Evolutionary conservation across 768 basidiomycete species (phyloP).

Genomic region (Suillus hirtellus): DNA sequence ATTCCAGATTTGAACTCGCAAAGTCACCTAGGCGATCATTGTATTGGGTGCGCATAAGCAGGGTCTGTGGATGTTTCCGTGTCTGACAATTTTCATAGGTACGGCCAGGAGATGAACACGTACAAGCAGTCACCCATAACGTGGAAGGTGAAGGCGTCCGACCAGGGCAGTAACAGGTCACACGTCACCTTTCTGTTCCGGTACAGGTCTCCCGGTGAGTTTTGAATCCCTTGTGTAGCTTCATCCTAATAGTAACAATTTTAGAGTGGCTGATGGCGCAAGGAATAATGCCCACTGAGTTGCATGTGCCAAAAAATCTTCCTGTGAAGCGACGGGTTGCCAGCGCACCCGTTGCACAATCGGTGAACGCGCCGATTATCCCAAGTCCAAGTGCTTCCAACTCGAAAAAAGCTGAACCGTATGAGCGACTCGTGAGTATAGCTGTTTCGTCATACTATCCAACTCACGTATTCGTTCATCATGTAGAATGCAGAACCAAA

Average conservation of each 20-base stretch:
- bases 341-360: slow-evolving; percentile 37
- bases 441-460: not conserved
- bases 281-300: slow-evolving; percentile 43
- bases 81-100: slow-evolving; percentile 38
- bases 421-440: slow-evolving; percentile 12
- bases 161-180: slow-evolving; percentile 39
- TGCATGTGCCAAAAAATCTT: slow-evolving; percentile 21
- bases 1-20: slow-evolving; percentile 41
- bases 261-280: slow-evolving; percentile 53
- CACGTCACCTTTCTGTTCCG: slow-evolving; percentile 69
- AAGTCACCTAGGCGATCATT: slow-evolving; percentile 40
- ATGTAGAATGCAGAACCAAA: slow-evolving; percentile 14
- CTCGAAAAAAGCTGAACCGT: not conserved
- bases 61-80: slow-evolving; percentile 2
- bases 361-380: slow-evolving; percentile 10
- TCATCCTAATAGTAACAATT: not conserved
- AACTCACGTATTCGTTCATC: not conserved
- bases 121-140: slow-evolving; percentile 48
- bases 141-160: slow-evolving; percentile 54
- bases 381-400: slow-evolving; percentile 15
- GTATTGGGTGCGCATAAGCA: slow-evolving; percentile 42
- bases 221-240: not conserved
- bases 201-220: slow-evolving; percentile 56
- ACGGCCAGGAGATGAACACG: slow-evolving; percentile 43
- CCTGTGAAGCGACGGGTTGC: slow-evolving; percentile 38